These are phyloP conservation scores for Closterium sp. DNA, from an alignment of 139 green algal genomes.

Conservation along the genomic window DNA sequence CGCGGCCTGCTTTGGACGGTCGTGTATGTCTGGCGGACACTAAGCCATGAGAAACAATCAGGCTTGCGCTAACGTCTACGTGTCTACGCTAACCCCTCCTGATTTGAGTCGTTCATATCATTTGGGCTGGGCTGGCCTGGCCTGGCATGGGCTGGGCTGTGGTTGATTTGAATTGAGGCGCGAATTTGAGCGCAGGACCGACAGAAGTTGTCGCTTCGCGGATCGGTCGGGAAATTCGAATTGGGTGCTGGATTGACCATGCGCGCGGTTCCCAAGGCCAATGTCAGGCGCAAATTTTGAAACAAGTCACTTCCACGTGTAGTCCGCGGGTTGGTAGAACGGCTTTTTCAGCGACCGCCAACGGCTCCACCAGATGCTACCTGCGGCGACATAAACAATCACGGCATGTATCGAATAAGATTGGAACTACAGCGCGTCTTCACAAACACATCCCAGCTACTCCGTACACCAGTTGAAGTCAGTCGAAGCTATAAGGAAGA, in stretches of 20 bases:
- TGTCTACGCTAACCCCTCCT: no score
- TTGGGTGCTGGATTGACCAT: neutral
- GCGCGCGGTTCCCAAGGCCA: neutral
- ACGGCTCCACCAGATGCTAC: no score
- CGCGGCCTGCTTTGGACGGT: neutral
- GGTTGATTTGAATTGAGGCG: neutral
- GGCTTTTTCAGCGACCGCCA: no score
- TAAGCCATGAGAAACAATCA: no score
- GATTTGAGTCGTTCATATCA: neutral
- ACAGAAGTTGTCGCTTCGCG: neutral
- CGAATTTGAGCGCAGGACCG: neutral
- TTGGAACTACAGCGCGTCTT: no score
- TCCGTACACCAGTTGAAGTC: no score
- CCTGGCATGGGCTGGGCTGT: neutral
- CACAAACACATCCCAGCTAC: no score
- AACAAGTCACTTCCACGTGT: neutral
- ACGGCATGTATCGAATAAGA: no score
- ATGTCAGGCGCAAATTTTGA: neutral
- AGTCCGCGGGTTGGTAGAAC: neutral
- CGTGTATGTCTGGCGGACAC: neutral
- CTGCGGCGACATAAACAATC: no score
- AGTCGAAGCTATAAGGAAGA: neutral
- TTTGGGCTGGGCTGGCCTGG: neutral
- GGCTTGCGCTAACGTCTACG: no score
- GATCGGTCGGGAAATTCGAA: neutral